These are phyloP conservation scores for Diutina siamensis DNA, from an alignment of 1,139 yeast species.

Conservation along the genomic window DNA sequence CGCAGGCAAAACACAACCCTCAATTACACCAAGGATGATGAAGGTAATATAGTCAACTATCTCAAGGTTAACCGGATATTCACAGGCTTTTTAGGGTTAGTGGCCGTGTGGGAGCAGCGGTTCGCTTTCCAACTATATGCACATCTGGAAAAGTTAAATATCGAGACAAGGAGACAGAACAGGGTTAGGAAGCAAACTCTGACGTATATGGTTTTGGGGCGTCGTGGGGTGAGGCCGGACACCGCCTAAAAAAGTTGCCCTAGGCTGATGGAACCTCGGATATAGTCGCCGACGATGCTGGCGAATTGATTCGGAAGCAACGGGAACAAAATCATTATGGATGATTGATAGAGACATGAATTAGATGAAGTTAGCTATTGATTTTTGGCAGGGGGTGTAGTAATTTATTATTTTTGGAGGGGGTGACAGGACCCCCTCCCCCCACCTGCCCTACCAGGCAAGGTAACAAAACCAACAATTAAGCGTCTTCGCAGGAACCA, in stretches of 20 bases:
- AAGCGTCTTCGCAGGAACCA: too few species aligned
- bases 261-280: too few species aligned
- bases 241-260: background rate
- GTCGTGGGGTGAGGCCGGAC: background rate
- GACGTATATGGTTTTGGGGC: background rate
- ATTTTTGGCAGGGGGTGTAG: too few species aligned
- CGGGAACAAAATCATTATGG: too few species aligned
- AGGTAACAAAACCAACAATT: too few species aligned
- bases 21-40: background rate
- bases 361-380: too few species aligned
- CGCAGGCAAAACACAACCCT: background rate
- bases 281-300: too few species aligned
- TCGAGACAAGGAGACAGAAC: background rate
- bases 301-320: too few species aligned
- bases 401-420: too few species aligned
- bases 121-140: background rate
- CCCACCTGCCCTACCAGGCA: too few species aligned
- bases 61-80: background rate
- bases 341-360: too few species aligned
- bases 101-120: background rate
- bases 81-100: background rate
- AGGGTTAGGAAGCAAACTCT: background rate
- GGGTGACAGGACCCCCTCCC: too few species aligned
- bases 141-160: background rate
- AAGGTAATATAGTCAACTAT: background rate